A percentile compares a stretch with the other conserved stretches of the same genome.
Evolutionary conservation across 345 rosid genomes (phyloP).

Genomic region (Erodium maritimum): DNA sequence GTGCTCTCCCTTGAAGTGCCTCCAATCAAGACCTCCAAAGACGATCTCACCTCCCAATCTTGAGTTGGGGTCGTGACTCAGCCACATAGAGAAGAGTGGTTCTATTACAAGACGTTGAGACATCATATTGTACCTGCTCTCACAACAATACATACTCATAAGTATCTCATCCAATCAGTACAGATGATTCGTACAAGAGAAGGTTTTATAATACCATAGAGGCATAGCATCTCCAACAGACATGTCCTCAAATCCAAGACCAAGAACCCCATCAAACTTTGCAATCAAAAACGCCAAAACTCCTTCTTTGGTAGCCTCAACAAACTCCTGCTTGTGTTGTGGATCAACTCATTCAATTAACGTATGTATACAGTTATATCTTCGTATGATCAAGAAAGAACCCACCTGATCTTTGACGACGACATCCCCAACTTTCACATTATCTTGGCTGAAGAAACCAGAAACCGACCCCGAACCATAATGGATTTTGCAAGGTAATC

Average conservation of each 20-base stretch:
- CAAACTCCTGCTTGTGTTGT: constrained; percentile 33
- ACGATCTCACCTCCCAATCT: constrained; percentile 33
- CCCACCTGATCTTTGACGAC: constrained; percentile 36
- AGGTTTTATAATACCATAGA: constrained; percentile 26
- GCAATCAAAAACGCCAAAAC: constrained; percentile 24
- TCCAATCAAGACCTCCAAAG: constrained; percentile 47
- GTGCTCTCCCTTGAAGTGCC: constrained; percentile 44
- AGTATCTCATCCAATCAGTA: no score
- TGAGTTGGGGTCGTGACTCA: constrained; percentile 27
- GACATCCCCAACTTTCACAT: constrained; percentile 35
- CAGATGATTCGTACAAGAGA: constrained; percentile 8
- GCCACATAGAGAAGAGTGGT: constrained; percentile 45
- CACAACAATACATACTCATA: no score
- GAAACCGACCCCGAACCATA: constrained; percentile 35
- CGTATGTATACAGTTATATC: not conserved
- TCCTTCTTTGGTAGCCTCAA: constrained; percentile 41
- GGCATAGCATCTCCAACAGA: constrained; percentile 43
- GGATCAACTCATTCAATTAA: no score
- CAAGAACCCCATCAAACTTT: constrained; percentile 43
- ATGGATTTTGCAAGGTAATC: constrained; percentile 33
- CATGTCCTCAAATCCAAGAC: constrained; percentile 31
- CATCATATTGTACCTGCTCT: constrained; percentile 47
- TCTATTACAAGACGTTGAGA: constrained; percentile 35
- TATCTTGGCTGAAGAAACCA: constrained; percentile 45
- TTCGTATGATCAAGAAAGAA: no score